Evolutionary conservation across 495 filamentous ascomycete species (phyloP).

Genomic region (Neurospora tetrasperma): DNA sequence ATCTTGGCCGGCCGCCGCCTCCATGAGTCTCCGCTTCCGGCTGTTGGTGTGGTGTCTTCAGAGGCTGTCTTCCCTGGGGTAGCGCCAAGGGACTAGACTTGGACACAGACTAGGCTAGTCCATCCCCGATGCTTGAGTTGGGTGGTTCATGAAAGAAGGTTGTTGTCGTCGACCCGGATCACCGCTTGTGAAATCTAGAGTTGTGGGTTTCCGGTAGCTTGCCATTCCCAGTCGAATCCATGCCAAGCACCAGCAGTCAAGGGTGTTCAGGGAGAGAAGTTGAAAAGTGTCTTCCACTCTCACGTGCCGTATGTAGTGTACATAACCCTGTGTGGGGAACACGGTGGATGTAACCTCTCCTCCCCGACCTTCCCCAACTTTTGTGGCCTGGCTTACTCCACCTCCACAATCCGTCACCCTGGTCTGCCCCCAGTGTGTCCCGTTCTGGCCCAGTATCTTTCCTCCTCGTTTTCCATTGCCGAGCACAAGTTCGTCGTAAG

Average conservation of each 20-base stretch:
- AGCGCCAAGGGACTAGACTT: not conserved
- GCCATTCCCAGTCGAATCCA: not conserved
- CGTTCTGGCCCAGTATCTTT: not conserved
- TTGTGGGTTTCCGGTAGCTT: not conserved
- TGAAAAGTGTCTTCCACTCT: not conserved
- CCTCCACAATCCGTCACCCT: not conserved
- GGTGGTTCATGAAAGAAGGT: not conserved
- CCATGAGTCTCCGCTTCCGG: slow-evolving; percentile 17
- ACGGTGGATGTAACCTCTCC: slow-evolving; percentile 8
- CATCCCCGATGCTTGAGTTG: not conserved
- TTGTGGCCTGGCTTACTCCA: not conserved
- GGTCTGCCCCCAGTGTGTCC: not conserved
- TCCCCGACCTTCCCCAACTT: slow-evolving; percentile 24
- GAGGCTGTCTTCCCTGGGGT: not conserved
- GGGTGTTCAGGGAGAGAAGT: not conserved
- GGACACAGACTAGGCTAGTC: not conserved
- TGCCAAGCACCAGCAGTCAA: not conserved
- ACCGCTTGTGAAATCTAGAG: not conserved
- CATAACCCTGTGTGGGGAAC: not conserved
- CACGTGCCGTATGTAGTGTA: not conserved
- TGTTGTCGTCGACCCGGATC: not conserved
- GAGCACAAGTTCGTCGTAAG: not conserved
- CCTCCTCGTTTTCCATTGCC: not conserved
- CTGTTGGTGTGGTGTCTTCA: not conserved
- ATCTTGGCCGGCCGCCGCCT: not conserved